Evolutionary conservation across 805 yeast genomes (phyloP).

Genomic region (Priceomyces medius): DNA sequence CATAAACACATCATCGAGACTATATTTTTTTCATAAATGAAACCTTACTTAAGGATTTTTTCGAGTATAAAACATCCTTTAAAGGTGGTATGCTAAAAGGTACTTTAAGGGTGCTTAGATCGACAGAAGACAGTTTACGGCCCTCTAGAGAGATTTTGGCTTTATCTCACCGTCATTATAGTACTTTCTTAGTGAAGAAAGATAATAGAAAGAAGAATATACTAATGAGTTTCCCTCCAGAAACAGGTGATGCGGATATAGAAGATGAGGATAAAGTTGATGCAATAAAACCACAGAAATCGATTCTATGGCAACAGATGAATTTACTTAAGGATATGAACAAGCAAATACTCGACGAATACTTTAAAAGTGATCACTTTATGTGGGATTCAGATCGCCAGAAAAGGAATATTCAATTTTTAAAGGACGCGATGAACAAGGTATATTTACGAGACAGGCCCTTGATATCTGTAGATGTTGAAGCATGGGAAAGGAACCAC

Average conservation of each 20-base stretch:
- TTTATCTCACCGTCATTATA: too few species aligned
- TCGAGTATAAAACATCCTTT: neutral
- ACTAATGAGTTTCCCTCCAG: neutral
- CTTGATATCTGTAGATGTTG: constrained; percentile 53
- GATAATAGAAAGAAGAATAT: too few species aligned
- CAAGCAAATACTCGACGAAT: constrained; percentile 14
- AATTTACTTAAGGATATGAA: constrained; percentile 3
- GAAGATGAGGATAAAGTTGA: neutral
- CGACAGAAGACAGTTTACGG: neutral
- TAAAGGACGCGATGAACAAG: constrained; percentile 17
- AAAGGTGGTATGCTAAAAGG: neutral
- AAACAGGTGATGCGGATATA: neutral
- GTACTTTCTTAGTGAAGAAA: too few species aligned
- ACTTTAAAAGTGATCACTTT: constrained; percentile 20
- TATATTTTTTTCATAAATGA: too few species aligned
- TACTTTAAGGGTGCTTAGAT: neutral
- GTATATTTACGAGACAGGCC: constrained; percentile 27
- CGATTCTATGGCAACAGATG: neutral
- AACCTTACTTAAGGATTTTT: too few species aligned
- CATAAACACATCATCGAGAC: neutral
- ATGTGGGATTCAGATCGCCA: constrained; percentile 13
- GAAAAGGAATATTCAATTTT: constrained; percentile 7
- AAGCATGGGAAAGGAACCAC: constrained; percentile 51
- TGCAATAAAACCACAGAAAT: neutral
- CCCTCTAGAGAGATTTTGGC: too few species aligned